Percentiles rank a stretch among this genome's conserved stretches.
Evolutionary conservation across 805 yeast species (phyloP).

Genomic region (Ogataea henricii): DNA sequence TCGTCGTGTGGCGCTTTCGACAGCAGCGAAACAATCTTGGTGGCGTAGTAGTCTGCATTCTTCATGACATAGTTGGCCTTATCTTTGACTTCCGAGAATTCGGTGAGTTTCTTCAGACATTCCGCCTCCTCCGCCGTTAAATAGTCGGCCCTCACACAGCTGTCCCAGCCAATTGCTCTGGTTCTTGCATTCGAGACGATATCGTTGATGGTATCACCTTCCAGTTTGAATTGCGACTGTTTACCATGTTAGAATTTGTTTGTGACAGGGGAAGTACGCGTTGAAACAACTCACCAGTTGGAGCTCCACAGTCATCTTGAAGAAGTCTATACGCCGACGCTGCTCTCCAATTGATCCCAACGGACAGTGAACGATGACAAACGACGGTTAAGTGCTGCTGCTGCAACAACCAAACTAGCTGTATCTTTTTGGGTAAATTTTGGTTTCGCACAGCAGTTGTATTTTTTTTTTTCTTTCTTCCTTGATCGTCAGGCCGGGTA

Average conservation of each 20-base stretch:
- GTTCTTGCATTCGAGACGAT: slow-evolving; percentile 69
- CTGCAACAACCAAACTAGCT: not conserved
- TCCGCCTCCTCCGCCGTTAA: slow-evolving; percentile 68
- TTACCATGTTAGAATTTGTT: slow-evolving; percentile 10
- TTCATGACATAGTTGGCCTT: slow-evolving; percentile 43
- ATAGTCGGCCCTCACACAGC: slow-evolving; percentile 72
- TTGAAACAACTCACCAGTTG: slow-evolving; percentile 24
- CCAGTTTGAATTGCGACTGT: slow-evolving; percentile 45
- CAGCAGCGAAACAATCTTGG: slow-evolving; percentile 55
- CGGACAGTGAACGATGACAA: not conserved
- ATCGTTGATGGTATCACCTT: slow-evolving; percentile 67
- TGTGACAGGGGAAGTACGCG: not conserved
- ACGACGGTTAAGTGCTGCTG: not conserved
- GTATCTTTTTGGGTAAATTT: slow-evolving; percentile 1
- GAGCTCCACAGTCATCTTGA: slow-evolving; percentile 26
- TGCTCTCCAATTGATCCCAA: not conserved
- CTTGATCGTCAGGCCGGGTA: slow-evolving; percentile 16
- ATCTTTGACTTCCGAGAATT: slow-evolving; percentile 40
- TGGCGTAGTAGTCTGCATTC: slow-evolving; percentile 54
- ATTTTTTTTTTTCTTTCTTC: not conserved
- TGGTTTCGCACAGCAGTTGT: not conserved
- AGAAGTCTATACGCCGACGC: not conserved
- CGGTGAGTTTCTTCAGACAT: slow-evolving; percentile 37
- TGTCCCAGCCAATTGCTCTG: slow-evolving; percentile 90
- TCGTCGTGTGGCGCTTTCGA: slow-evolving; percentile 59